phyloP scores from a whole-genome alignment of 768 basidiomycete species.

The Coprinopsis sp. region DNA sequence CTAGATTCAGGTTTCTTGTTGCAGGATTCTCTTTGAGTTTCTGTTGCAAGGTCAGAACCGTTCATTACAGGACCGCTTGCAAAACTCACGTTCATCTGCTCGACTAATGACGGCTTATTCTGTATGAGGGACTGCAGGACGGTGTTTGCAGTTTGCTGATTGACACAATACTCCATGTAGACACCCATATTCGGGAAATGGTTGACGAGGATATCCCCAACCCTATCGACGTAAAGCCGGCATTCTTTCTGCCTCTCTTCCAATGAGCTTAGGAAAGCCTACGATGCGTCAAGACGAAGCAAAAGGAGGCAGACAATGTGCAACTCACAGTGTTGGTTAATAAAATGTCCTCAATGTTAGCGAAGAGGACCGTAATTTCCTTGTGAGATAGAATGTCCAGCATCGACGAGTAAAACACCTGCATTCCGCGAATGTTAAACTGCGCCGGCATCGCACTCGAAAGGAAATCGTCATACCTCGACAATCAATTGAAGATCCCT shows the following conservation, averaged over 20 bases:
- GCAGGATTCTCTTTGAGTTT: slow-evolving; percentile 56
- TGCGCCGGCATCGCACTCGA: neutral
- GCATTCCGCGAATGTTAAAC: neutral
- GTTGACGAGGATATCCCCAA: slow-evolving; percentile 77
- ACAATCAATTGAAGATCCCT: slow-evolving; percentile 89
- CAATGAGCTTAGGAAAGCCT: slow-evolving; percentile 78
- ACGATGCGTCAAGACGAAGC: slow-evolving; percentile 20
- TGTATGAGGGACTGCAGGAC: slow-evolving; percentile 71
- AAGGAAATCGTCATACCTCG: slow-evolving; percentile 47
- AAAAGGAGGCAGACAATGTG: neutral
- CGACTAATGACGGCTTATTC: slow-evolving; percentile 57
- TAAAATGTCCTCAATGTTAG: slow-evolving; percentile 90
- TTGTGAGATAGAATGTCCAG: slow-evolving; percentile 67
- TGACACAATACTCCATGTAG: slow-evolving; percentile 89
- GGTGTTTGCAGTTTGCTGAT: slow-evolving; percentile 75
- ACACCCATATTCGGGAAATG: slow-evolving; percentile 75
- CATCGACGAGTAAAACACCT: slow-evolving; percentile 86
- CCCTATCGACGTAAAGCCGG: slow-evolving; percentile 83
- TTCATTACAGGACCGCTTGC: neutral
- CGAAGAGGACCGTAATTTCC: slow-evolving; percentile 80
- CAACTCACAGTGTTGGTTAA: slow-evolving; percentile 74
- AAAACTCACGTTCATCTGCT: slow-evolving; percentile 58
- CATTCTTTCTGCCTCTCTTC: slow-evolving; percentile 91
- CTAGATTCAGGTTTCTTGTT: slow-evolving; percentile 79
- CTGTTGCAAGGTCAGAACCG: neutral